These are phyloP conservation scores for Mrakia blollopis DNA, from an alignment of 768 basidiomycete genomes.

Conservation along the genomic window DNA sequence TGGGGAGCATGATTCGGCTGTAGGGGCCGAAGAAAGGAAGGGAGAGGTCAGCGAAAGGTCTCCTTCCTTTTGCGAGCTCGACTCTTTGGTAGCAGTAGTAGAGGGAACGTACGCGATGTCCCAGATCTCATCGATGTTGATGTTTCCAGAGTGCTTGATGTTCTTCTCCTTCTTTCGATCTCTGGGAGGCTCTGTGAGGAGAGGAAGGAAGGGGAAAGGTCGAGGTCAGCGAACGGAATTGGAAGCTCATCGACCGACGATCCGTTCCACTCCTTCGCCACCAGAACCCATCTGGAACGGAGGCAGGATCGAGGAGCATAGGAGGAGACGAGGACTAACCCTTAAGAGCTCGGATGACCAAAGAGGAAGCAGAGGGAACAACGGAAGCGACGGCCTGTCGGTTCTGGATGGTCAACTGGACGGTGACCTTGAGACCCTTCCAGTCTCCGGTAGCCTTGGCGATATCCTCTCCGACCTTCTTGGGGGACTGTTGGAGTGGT, in stretches of 20 bases:
- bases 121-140: constrained; percentile 81
- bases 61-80: background rate
- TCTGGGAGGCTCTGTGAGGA: constrained; percentile 72
- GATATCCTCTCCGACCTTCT: constrained; percentile 99
- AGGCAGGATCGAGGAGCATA: background rate
- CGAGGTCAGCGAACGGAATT: background rate
- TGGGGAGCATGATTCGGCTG: constrained; percentile 80
- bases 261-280: background rate
- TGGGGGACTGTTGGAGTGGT: constrained; percentile 68
- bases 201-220: constrained; percentile 41
- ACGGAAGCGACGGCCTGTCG: constrained; percentile 96
- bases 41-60: background rate
- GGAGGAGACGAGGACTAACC: constrained; percentile 51
- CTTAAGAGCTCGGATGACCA: constrained; percentile 97
- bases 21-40: background rate
- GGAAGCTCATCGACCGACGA: too few relatives aligned
- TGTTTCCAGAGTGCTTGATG: constrained; percentile 96
- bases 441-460: constrained; percentile 96
- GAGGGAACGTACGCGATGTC: constrained; percentile 27
- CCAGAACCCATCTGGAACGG: background rate
- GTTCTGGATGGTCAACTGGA: constrained; percentile 99
- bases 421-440: constrained; percentile 99
- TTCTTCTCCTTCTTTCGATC: constrained; percentile 99
- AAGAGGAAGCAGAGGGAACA: constrained; percentile 92
- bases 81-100: too few relatives aligned